Evolutionary conservation across 257 asterid species (phyloP).

Genomic region (Eucommia ulmoides): DNA sequence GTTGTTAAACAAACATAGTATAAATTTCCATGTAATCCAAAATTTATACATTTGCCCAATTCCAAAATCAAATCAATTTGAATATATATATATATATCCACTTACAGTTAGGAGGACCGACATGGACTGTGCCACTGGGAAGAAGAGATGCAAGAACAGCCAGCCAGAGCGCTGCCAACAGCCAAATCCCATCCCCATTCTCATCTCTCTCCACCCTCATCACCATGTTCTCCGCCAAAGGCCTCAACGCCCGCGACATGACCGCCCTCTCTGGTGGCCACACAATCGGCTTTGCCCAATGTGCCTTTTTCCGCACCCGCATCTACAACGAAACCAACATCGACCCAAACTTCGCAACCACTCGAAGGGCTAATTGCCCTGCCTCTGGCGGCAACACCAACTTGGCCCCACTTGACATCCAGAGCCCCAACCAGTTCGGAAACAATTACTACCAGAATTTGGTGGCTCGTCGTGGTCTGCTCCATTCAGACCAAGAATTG

Average conservation of each 20-base stretch:
- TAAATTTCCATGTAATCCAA: too few species aligned
- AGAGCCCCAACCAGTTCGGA: conserved; percentile 29
- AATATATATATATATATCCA: too few species aligned
- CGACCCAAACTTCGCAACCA: conserved; percentile 30
- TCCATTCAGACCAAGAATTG: conserved; percentile 61
- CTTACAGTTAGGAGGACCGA: conserved; percentile 40
- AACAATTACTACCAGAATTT: conserved; percentile 36
- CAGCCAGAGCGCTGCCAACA: conserved; percentile 31
- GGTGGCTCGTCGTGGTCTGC: conserved; percentile 30
- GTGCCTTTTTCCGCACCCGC: conserved; percentile 33
- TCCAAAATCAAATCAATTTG: too few species aligned
- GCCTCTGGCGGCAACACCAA: conserved; percentile 33
- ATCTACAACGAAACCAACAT: conserved; percentile 57
- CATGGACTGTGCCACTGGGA: conserved; percentile 44
- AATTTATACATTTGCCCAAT: too few species aligned
- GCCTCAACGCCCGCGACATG: conserved; percentile 44
- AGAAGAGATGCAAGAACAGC: conserved; percentile 57
- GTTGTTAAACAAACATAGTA: too few species aligned
- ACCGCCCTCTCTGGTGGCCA: conserved; percentile 60
- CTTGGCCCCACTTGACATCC: conserved; percentile 26
- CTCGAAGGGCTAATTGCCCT: conserved; percentile 38
- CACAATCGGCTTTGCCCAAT: conserved; percentile 54
- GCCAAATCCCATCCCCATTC: conserved; percentile 31
- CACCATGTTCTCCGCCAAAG: conserved; percentile 27
- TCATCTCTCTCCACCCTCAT: conserved; percentile 31